Percentiles rank a stretch among this genome's conserved stretches.
Evolutionary conservation across 495 filamentous ascomycete genomes (phyloP).

Genomic region (Talaromyces wortmannii): DNA sequence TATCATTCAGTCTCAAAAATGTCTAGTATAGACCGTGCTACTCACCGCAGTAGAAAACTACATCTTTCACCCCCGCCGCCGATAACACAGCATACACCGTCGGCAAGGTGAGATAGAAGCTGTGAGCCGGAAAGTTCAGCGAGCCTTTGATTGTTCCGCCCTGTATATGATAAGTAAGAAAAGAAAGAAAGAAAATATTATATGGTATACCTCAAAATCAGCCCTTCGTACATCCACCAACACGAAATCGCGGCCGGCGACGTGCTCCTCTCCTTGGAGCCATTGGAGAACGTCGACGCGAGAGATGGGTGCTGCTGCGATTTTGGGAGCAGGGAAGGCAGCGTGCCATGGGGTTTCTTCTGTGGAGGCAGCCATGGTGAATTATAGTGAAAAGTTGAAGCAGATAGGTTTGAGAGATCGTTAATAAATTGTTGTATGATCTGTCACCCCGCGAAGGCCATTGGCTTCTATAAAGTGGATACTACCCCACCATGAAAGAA

Average conservation of each 20-base stretch:
- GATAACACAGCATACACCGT: conserved; percentile 48
- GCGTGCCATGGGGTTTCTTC: conserved; percentile 34
- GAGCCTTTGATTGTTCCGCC: conserved; percentile 63
- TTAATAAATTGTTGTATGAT: too few relatives aligned
- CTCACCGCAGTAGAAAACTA: conserved; percentile 67
- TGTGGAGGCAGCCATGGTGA: background rate
- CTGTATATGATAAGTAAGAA: conserved; percentile 18
- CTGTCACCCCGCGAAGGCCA: too few relatives aligned
- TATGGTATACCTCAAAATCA: conserved; percentile 50
- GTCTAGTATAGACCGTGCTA: background rate
- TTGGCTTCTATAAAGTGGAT: too few relatives aligned
- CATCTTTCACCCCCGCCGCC: conserved; percentile 36
- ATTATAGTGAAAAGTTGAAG: too few relatives aligned
- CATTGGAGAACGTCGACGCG: conserved; percentile 30
- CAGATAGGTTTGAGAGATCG: background rate
- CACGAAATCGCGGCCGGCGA: conserved; percentile 44
- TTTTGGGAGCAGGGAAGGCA: conserved; percentile 31
- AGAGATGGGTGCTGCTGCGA: conserved; percentile 20
- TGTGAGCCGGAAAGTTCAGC: conserved; percentile 67
- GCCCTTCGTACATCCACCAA: conserved; percentile 57
- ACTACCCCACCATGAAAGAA: too few relatives aligned
- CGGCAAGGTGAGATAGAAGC: conserved; percentile 50
- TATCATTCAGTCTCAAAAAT: background rate
- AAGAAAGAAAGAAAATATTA: background rate
- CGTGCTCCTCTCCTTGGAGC: conserved; percentile 11